These are phyloP conservation scores for Entoloma clypeatum DNA, from an alignment of 1,284 basidiomycete genomes.

Conservation along the genomic window DNA sequence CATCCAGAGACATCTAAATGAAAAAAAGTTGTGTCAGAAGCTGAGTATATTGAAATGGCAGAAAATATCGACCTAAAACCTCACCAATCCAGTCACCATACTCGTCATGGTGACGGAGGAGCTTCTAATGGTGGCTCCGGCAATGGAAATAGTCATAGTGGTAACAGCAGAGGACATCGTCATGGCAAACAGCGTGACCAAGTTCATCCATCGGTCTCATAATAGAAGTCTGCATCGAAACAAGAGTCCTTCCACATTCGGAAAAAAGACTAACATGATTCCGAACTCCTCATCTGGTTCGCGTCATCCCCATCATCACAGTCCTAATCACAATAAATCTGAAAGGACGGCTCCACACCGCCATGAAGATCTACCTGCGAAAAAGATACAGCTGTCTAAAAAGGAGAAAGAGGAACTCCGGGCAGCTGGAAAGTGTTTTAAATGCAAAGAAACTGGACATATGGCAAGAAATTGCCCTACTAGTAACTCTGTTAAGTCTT, in stretches of 20 bases:
- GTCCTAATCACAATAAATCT: background rate
- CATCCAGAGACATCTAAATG: slow-evolving; percentile 23
- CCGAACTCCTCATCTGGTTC: background rate
- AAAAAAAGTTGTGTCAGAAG: slow-evolving; percentile 16
- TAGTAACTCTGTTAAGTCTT: slow-evolving; percentile 4
- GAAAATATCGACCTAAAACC: slow-evolving; percentile 13
- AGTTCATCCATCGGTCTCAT: background rate
- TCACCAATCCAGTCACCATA: background rate
- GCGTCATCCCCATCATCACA: background rate
- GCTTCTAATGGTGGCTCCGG: background rate
- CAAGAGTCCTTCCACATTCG: too few relatives aligned
- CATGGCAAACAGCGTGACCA: background rate
- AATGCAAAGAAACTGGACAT: slow-evolving; percentile 21
- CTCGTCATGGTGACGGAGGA: background rate
- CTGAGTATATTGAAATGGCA: slow-evolving; percentile 20
- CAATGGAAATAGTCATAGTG: background rate
- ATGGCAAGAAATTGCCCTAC: slow-evolving; percentile 18
- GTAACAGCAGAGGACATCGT: background rate
- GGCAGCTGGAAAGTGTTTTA: slow-evolving; percentile 19
- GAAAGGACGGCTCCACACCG: background rate
- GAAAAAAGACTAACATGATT: background rate
- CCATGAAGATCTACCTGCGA: background rate
- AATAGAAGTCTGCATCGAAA: too few relatives aligned
- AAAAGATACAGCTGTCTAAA: background rate
- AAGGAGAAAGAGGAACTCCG: slow-evolving; percentile 15